Evolutionary conservation across 2,329 filamentous ascomycete species (phyloP), one percentile per base, ranked within the genome.

Genomic region (Phoma sp.): DNA sequence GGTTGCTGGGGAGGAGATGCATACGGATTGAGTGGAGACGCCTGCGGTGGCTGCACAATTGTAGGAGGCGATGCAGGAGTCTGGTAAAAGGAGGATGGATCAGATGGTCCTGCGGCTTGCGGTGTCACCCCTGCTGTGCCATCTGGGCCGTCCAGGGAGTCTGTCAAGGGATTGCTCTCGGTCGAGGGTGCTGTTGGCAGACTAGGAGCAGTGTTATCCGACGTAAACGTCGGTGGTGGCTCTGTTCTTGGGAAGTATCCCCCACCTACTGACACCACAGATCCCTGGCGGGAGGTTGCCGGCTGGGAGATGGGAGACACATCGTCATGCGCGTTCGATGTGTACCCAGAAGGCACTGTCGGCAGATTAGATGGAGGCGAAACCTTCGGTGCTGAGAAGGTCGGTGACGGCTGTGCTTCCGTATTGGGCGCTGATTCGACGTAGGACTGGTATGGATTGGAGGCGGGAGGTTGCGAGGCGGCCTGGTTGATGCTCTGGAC

Each of bases 381-480:
- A 4, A 81, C 81, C 58, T 79, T 78, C 33, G 72, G 74, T 14
- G 80, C 64, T 9, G 69, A 67, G 47, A 72, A 61, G 13, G 64
- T 62, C 22, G 73, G 73, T 25, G 81, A 75, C 38, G 78, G 77
- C 57, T 82, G 68, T 9, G 64, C 78, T 33, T 80, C 77, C 42
- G 86, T 85, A 55, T 87, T 84, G 4, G 82, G 80, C 0, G 80
- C 80, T 32, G 86, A 83, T 65, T 88, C 85, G 8, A 88, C 84
- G 1, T 82, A 82, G 0, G 84, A 77, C 58, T 85, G 74, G 50
- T 72, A 67, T 35, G 62, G 55, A 18, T 64, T 64, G 6, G 62
- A 55, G 2, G 52, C 40, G 9, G 50, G 59, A 13, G 54, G 66
- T 13, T 57, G 66, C 27, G 73, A 70, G 4, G 63, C 61, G 32